Evolutionary conservation across 441 rosid genomes (phyloP), one percentile per base, ranked within the genome.

Genomic region (Populus hybrid): DNA sequence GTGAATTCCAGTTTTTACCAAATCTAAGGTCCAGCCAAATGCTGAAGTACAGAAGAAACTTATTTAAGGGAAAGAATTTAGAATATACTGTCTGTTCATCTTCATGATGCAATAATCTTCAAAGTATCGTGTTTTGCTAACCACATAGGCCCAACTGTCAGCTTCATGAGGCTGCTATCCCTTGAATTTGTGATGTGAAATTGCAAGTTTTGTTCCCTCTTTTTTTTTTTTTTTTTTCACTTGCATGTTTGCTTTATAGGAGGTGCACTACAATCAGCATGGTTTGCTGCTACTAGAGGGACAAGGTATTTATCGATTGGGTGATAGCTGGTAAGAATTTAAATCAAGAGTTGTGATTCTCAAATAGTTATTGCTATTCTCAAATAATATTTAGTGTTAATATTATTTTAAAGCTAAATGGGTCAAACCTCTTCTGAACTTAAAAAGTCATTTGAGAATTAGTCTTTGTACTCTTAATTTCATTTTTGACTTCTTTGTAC

Each of bases 201-300:
- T 36, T 3, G 24, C 38, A 34, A 36, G 32, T 7, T 30, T n/a
- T 32, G 35, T 7, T 23, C 66, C 69, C 57, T 8, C 6, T 6
- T 65, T 18, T 34, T 34, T 34, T 28, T 28, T 26, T 26, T 30
- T 28, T 34, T 46, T n/a, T 14, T n/a, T 38, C 46, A n/a, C 61
- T 12, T 53, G 28, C n/a, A 72, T 79, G 30, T 57, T 77, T 77
- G 70, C 81, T 40, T 77, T 80, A 80, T 90, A 95, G 98, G 99
- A 95, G 86, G 92, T 95, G 82, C 99, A 92, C 76, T 92, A 91
- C 85, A 95, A 93, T 86, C 97, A 93, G 80, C 98, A 95, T 75
- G 99, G 98, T 67, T 83, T 95, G 83, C 83, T 95, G 85, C 93
- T 95, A 84, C 81, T 92, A 79, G 99, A 93, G 84, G 97, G 99